Evolutionary conservation across 176 grass and related monocot species (phyloP).

Genomic region (Oryza coarctata): DNA sequence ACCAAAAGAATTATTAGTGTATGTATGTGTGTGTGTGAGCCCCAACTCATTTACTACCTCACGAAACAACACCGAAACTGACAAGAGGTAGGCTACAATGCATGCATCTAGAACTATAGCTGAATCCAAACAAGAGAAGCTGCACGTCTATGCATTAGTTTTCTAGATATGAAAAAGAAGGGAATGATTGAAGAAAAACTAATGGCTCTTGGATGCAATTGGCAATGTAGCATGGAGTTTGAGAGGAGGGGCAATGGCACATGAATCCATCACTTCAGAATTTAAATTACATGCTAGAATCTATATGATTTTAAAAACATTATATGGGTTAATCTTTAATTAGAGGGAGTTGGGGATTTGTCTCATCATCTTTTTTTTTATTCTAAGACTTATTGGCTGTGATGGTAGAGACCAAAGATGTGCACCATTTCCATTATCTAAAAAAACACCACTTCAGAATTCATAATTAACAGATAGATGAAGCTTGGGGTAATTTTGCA

Average conservation of each 20-base stretch:
- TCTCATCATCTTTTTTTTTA: no score
- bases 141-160: not conserved
- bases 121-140: not conserved
- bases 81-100: slow-evolving; percentile 20
- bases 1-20: slow-evolving; percentile 18
- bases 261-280: not conserved
- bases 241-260: slow-evolving; percentile 1
- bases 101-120: slow-evolving; percentile 10
- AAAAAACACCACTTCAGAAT: not conserved
- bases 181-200: slow-evolving; percentile 20
- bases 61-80: slow-evolving; percentile 21
- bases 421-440: no score
- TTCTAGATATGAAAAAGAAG: not conserved
- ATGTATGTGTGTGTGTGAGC: not conserved
- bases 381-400: no score
- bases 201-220: not conserved
- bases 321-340: no score
- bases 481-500: not conserved
- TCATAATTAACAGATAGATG: not conserved
- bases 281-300: no score
- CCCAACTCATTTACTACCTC: not conserved
- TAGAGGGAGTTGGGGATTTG: no score
- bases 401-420: no score
- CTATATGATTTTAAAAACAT: no score
- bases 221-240: not conserved